Evolutionary conservation across 768 basidiomycete species (phyloP).

Genomic region (Holtermanniella nyarrowii): DNA sequence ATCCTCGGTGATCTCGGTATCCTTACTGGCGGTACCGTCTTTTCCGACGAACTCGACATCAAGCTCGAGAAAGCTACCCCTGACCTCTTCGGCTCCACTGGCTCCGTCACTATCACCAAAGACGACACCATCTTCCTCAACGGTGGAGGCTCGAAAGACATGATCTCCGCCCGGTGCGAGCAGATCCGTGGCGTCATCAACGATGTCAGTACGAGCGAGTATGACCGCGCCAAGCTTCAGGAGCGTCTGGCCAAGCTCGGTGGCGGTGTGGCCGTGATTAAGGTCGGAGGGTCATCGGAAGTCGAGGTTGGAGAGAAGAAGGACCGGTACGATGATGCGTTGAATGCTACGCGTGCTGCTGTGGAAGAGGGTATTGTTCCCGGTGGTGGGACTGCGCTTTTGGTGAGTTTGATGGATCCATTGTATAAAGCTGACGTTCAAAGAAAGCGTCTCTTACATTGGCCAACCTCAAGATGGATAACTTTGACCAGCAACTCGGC

Average conservation of each 20-base stretch:
- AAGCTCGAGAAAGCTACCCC: constrained; percentile 84
- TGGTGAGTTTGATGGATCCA: constrained; percentile 39
- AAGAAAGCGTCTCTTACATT: constrained; percentile 43
- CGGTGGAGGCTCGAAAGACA: constrained; percentile 80
- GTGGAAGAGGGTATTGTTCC: constrained; percentile 98
- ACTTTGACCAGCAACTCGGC: constrained; percentile 97
- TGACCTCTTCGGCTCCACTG: constrained; percentile 83
- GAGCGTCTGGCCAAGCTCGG: constrained; percentile 92
- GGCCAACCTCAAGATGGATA: constrained; percentile 62
- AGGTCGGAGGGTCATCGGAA: constrained; percentile 84
- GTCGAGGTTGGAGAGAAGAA: constrained; percentile 99
- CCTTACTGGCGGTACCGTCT: constrained; percentile 94
- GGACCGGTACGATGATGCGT: constrained; percentile 92
- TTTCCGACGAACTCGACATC: constrained; percentile 92
- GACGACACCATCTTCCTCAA: constrained; percentile 96
- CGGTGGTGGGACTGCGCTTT: constrained; percentile 85
- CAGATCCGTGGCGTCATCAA: constrained; percentile 77
- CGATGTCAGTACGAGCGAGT: constrained; percentile 80
- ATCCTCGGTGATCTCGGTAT: constrained; percentile 95
- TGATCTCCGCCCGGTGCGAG: constrained; percentile 86
- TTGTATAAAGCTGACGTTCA: constrained; percentile 1
- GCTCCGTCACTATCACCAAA: constrained; percentile 88
- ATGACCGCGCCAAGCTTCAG: constrained; percentile 87
- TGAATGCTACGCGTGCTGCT: constrained; percentile 95
- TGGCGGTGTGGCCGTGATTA: constrained; percentile 97